phyloP scores from a whole-genome alignment of 202 grass and related monocot genomes.

The Zoysia matrella region DNA sequence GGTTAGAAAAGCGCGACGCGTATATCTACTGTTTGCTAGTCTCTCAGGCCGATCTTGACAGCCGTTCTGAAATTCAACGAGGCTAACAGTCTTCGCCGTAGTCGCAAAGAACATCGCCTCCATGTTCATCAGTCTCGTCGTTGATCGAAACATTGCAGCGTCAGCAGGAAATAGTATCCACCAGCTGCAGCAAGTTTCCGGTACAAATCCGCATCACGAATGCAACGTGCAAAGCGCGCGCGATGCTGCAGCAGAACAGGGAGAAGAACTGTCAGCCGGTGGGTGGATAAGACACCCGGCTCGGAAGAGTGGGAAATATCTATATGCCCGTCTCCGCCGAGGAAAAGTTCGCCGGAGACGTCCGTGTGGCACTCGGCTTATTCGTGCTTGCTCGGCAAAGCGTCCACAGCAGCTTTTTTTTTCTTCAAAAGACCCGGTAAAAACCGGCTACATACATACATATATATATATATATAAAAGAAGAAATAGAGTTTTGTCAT shows the following conservation, averaged over 20 bases:
- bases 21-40: neutral
- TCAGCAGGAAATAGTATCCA: too few species aligned
- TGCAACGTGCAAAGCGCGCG: neutral
- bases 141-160: too few species aligned
- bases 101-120: too few species aligned
- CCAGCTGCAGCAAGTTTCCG: neutral
- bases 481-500: too few species aligned
- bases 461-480: too few species aligned
- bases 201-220: conserved; percentile 1
- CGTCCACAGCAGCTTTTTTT: neutral
- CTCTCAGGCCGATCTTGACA: neutral
- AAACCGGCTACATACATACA: too few species aligned
- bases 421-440: too few species aligned
- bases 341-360: conserved; percentile 6
- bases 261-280: neutral
- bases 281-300: too few species aligned
- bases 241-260: neutral
- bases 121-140: too few species aligned
- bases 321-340: neutral
- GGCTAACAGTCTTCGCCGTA: too few species aligned
- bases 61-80: neutral
- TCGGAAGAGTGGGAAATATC: neutral
- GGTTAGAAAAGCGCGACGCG: neutral
- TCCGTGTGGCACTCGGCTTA: neutral
- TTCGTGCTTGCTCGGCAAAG: neutral